Percentiles rank a stretch among this genome's conserved stretches.
Evolutionary conservation across 1,284 basidiomycete genomes (phyloP).

Genomic region (Ceratobasidium sp.): DNA sequence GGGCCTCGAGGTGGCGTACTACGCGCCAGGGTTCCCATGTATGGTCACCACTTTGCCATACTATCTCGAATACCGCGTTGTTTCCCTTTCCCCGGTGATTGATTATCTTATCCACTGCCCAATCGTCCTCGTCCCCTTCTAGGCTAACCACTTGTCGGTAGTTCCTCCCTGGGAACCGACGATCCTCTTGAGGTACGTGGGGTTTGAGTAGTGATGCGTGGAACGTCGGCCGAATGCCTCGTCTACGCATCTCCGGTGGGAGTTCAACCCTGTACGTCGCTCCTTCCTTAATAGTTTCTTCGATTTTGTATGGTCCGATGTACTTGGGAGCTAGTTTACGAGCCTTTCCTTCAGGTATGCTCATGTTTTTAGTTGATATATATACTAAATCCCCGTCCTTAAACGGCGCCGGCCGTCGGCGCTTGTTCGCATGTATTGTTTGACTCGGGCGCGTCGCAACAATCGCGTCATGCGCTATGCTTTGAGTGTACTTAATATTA

Average conservation of each 20-base stretch:
- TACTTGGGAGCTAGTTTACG: constrained; percentile 55
- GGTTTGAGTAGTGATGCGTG: constrained; percentile 3
- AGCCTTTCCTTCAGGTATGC: constrained; percentile 53
- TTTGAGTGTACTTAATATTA: constrained; percentile 52
- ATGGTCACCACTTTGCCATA: constrained; percentile 16
- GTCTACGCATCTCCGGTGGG: constrained; percentile 45
- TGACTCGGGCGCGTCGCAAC: constrained; percentile 54
- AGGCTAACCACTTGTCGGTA: not conserved
- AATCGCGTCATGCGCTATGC: constrained; percentile 56
- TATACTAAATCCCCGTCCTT: constrained; percentile 52
- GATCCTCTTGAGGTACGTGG: constrained; percentile 9
- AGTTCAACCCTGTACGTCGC: constrained; percentile 55
- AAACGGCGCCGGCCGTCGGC: constrained; percentile 25
- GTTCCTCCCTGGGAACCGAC: not conserved
- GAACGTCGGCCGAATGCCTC: constrained; percentile 8
- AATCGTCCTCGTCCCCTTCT: constrained; percentile 8
- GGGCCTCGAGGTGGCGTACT: not conserved
- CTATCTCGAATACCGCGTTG: constrained; percentile 1
- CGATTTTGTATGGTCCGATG: constrained; percentile 56
- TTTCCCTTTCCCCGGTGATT: too few relatives aligned
- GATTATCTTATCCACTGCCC: constrained; percentile 18
- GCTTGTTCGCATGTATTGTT: constrained; percentile 54
- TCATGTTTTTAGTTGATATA: constrained; percentile 55
- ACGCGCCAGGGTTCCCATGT: constrained; percentile 6
- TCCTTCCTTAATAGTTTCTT: constrained; percentile 49